phyloP scores from a whole-genome alignment of 768 basidiomycete species.

The Clavulina sp. region DNA sequence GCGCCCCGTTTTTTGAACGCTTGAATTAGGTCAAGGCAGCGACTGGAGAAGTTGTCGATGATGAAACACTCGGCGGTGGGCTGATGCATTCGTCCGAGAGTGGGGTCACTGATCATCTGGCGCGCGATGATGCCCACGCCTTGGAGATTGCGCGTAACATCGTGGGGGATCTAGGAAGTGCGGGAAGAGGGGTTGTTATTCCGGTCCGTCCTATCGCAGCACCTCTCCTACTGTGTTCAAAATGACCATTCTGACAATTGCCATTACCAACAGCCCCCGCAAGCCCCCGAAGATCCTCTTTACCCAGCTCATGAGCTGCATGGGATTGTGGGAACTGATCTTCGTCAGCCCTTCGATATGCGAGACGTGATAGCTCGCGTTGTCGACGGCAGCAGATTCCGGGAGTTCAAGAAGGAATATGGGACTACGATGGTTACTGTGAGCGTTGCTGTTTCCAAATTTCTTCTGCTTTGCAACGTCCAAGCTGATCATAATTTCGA shows the following conservation, averaged over 20 bases:
- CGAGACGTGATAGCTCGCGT: conserved; percentile 82
- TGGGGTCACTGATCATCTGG: conserved; percentile 81
- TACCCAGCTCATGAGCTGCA: conserved; percentile 71
- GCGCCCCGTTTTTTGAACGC: neutral
- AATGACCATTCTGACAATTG: neutral
- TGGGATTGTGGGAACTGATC: conserved; percentile 81
- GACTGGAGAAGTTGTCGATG: conserved; percentile 82
- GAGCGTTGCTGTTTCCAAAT: conserved; percentile 13
- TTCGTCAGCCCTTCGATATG: conserved; percentile 82
- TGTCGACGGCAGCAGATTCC: conserved; percentile 79
- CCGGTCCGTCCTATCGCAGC: neutral
- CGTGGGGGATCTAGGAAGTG: conserved; percentile 52
- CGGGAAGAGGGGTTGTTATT: neutral
- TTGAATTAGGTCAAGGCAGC: conserved; percentile 49
- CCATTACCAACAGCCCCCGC: conserved; percentile 31
- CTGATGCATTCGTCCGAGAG: conserved; percentile 83
- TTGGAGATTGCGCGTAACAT: conserved; percentile 61
- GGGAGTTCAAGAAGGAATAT: conserved; percentile 95
- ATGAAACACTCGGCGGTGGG: conserved; percentile 81
- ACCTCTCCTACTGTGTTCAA: too few relatives aligned
- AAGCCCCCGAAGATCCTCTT: conserved; percentile 47
- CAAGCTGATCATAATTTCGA: conserved; percentile 1
- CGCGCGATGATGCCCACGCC: conserved; percentile 71
- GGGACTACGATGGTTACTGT: conserved; percentile 82
- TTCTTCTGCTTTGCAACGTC: neutral